phyloP scores from a whole-genome alignment of 176 grass and related monocot species.

The Aegilops tauschii region DNA sequence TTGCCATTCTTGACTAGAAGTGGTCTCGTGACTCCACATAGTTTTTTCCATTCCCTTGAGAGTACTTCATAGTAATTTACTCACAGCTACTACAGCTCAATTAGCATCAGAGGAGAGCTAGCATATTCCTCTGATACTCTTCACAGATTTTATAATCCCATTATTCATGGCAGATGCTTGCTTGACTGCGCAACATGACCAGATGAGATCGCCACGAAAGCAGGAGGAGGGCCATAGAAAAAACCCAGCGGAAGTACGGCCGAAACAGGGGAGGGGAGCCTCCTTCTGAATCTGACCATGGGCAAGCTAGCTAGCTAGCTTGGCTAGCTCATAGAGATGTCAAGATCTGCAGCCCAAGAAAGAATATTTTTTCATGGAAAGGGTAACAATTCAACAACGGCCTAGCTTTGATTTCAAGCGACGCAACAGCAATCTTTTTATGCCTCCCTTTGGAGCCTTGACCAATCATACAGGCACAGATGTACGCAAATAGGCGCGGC shows the following conservation, averaged over 20 bases:
- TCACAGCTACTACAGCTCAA: neutral
- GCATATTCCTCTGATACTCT: neutral
- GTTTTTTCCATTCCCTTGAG: neutral
- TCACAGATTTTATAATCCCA: no score
- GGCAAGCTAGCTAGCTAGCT: neutral
- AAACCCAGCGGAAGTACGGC: slow-evolving; percentile 1
- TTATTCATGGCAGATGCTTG: slow-evolving; percentile 12
- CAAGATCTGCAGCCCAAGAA: slow-evolving; percentile 19
- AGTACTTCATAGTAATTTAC: no score
- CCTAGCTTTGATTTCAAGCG: slow-evolving; percentile 44
- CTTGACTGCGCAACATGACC: slow-evolving; percentile 1
- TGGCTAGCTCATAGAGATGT: neutral
- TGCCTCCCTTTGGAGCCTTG: neutral
- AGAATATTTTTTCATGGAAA: neutral
- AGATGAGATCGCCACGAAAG: slow-evolving; percentile 45
- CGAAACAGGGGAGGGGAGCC: neutral
- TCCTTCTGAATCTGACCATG: slow-evolving; percentile 21
- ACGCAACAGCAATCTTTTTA: neutral
- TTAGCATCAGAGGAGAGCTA: neutral
- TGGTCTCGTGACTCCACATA: neutral
- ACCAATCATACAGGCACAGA: slow-evolving; percentile 16
- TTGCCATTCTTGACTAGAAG: slow-evolving; percentile 1
- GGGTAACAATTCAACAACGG: slow-evolving; percentile 1
- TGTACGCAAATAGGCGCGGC: neutral
- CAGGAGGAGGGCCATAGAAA: slow-evolving; percentile 23